Conservation (phyloP, 148 eudicot genomes). For the Camellia granthamiana region DNA sequence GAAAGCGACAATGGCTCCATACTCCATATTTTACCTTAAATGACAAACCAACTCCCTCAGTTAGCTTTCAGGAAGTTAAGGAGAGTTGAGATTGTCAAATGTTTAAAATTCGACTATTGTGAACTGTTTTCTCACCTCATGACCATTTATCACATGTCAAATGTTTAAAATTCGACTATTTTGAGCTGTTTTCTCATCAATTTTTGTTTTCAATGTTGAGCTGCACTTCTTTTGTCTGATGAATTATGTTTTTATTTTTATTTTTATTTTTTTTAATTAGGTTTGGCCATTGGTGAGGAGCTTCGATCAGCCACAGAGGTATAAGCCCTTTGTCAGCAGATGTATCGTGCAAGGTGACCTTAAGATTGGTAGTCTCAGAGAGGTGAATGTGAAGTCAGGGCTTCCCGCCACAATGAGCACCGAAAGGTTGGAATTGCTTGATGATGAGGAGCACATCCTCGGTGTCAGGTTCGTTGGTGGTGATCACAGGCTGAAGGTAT, state of each 20-base stretch:
- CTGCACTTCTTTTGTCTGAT: background rate
- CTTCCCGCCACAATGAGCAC: constrained; percentile 50
- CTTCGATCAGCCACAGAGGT: constrained; percentile 52
- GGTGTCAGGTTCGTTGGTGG: constrained; percentile 44
- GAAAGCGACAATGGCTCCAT: too few species aligned
- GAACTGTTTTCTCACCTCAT: background rate
- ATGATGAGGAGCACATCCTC: constrained; percentile 46
- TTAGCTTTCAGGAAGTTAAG: too few species aligned
- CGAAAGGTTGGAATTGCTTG: constrained; percentile 40
- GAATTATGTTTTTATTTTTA: too few species aligned
- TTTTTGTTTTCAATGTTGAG: background rate
- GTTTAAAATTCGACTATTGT: background rate
- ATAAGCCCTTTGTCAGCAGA: constrained; percentile 48
- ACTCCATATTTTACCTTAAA: too few species aligned
- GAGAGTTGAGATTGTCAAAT: too few species aligned
- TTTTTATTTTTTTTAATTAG: constrained; percentile 9
- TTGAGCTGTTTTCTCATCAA: background rate
- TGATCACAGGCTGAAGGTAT: constrained; percentile 48
- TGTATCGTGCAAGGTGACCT: constrained; percentile 45
- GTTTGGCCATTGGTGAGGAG: constrained; percentile 56
- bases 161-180: background rate
- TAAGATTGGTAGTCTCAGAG: constrained; percentile 41
- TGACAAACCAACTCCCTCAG: too few species aligned
- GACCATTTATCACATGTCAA: too few species aligned
- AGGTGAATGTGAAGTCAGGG: constrained; percentile 45